Base-by-base conservation (phyloP, 2,329 filamentous ascomycete genomes). In the Stenocarpella maydis region DNA sequence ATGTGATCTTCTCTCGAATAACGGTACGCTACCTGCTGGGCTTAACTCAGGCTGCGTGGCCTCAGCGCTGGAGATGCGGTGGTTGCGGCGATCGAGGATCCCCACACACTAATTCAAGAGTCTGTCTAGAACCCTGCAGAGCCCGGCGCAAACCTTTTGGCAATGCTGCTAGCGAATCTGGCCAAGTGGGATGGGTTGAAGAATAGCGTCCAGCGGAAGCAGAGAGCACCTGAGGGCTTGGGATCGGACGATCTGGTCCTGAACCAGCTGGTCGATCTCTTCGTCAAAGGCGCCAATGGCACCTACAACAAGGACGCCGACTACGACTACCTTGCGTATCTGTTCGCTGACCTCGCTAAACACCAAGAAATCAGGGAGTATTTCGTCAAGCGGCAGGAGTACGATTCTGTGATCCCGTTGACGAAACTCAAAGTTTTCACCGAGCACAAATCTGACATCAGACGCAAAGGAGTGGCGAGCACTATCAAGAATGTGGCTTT, bases 401-500 rank as follows among this genome's bases (percentile, higher is more conserved):
- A 97, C 79, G 94, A 97, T 78, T 85, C 83, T 1, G 88, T 97
- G 17, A 89, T 98, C n/a, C 96, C 96, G 2, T 85, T 98, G 58
- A 93, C 92, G 60, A 98, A 98, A 83, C 85, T 99, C 71, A 92
- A 92, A 71, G 95, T 98, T 70, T 98, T 98, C 79, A 98, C 96
- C 1, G 94, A 97, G 79, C 94, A 98, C 82, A 85, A 88, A 74
- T 97, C 93, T 2, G 87, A 91, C 34, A 90, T 98, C 66, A 89
- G 96, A 69, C 87, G 96, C 67, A 93, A 94, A 75, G 96, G 96
- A n/a, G 95, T 98, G n/a, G 95, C 95, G 9, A 94, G 91, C 71
- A 96, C 94, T 12, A 94, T 99, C 78, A 98, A 98, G 80, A 99
- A 99, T 77, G 89, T 93, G 37, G 90, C 93, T 8, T 98, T 99